Evolutionary conservation across 306 rosid genomes (phyloP), one percentile per base, ranked within the genome.

Genomic region (Malus sieversii): DNA sequence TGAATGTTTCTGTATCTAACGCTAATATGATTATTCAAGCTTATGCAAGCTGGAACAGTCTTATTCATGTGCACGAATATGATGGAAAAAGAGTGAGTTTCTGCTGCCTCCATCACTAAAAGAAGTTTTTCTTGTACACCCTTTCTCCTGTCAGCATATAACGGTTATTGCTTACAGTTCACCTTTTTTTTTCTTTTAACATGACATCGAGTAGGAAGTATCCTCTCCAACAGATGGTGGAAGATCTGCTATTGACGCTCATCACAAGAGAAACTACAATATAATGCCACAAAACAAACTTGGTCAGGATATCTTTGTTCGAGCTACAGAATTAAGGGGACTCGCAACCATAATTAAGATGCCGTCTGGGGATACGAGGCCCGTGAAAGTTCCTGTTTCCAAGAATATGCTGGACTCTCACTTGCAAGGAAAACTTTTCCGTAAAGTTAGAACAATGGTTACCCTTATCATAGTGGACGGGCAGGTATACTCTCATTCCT

Each of bases 11-110:
- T 46, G 93, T 93, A 53, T 95, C 97, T 64, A 95, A 89, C 86
- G 92, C 85, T 73, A 95, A 95, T 83, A 90, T 95, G 97, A 85
- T 95, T 72, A 90, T 95, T 84, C 97, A 95, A 87, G 99, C 97
- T 79, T 95, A 95, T 90, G 92, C 99, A 69, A 95, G 97, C 85
- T 95, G 99, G 99, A 92, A 77, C 75, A 92, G 89, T 84, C 97
- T 92, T 59, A 86, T 85, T 80, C 82, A 80, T 79, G 86, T 86
- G 77, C 85, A 82, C 64, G 88, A 85, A 78, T 33, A 73, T 84
- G 71, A 80, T 78, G 84, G 81, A 82, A 85, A 82, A 62, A 80
- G 75, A 81, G 97, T 92, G 84, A 73, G 76, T 72, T 62, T 77
- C 74, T 82, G 66, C 68, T 63, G 44, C 64, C 71, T 77, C 70